Evolutionary conservation across 129 eudicot species (phyloP).

Genomic region (Flaveria sonorensis): DNA sequence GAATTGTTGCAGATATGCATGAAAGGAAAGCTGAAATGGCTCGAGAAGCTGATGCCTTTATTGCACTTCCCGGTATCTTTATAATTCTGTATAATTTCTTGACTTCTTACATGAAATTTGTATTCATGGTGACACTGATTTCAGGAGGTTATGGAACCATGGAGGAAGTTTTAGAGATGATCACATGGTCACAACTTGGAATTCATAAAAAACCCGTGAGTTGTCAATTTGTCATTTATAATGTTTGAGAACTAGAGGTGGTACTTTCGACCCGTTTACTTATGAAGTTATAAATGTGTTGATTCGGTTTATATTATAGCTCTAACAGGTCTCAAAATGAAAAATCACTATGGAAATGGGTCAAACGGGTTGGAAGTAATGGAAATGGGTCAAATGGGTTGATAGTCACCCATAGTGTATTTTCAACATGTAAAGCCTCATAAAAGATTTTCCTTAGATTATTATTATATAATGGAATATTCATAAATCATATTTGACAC

Average conservation of each 20-base stretch:
- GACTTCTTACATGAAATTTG: slow-evolving; percentile 11
- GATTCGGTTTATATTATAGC: not conserved
- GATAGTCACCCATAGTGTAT: not conserved
- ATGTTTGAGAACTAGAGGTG: not conserved
- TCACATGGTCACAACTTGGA: slow-evolving; percentile 96
- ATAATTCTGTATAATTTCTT: slow-evolving; percentile 1
- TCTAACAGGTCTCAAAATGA: not conserved
- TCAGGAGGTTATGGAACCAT: slow-evolving; percentile 98
- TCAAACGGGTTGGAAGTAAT: not conserved
- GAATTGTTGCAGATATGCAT: slow-evolving; percentile 90
- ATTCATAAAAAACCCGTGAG: slow-evolving; percentile 83
- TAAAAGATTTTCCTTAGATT: not conserved
- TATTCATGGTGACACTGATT: slow-evolving; percentile 15
- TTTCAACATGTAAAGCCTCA: not conserved
- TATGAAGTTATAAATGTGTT: not conserved
- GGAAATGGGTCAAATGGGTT: not conserved
- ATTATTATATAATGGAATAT: not conserved
- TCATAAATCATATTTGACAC: not conserved
- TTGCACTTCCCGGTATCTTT: slow-evolving; percentile 88
- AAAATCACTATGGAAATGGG: not conserved
- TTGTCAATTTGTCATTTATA: slow-evolving; percentile 21
- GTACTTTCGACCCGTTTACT: not conserved
- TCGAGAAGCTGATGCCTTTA: slow-evolving; percentile 82
- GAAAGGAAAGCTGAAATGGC: slow-evolving; percentile 98
- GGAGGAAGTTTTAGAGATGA: slow-evolving; percentile 95